Percentiles rank a stretch among this genome's conserved stretches.
Evolutionary conservation across 2,329 filamentous ascomycete species (phyloP).

Genomic region (Leptographium lundbergii): DNA sequence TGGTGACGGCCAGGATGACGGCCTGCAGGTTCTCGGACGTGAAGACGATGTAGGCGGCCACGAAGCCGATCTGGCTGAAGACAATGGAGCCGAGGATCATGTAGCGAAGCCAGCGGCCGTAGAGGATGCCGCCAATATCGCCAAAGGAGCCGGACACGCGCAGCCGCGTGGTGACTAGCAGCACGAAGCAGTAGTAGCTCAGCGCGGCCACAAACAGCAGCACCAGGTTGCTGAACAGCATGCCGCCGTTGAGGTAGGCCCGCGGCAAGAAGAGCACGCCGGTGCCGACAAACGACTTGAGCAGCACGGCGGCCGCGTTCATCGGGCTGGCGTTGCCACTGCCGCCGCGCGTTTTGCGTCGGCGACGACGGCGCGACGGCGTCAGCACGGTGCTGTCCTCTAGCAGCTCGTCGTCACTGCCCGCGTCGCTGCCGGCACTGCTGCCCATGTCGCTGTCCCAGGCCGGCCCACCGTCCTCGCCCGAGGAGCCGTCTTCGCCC

Average conservation of each 20-base stretch:
- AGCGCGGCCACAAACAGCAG: slow-evolving; percentile 74
- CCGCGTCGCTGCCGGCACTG: slow-evolving; percentile 19
- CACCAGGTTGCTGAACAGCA: slow-evolving; percentile 90
- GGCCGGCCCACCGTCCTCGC: slow-evolving; percentile 32
- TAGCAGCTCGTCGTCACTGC: slow-evolving; percentile 54
- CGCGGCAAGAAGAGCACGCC: slow-evolving; percentile 87
- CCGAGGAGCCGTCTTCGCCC: slow-evolving; percentile 37
- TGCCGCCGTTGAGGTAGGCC: slow-evolving; percentile 90
- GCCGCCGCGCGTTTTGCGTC: slow-evolving; percentile 60
- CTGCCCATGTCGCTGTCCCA: not conserved
- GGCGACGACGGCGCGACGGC: slow-evolving; percentile 58
- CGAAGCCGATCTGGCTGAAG: slow-evolving; percentile 88
- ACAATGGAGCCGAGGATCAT: slow-evolving; percentile 88
- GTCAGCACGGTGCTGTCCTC: slow-evolving; percentile 79
- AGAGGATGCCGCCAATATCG: slow-evolving; percentile 86
- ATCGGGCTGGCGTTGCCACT: slow-evolving; percentile 66
- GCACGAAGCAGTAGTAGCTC: slow-evolving; percentile 95
- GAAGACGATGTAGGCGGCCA: slow-evolving; percentile 92
- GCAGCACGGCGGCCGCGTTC: slow-evolving; percentile 69
- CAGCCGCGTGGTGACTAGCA: slow-evolving; percentile 76
- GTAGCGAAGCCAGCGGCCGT: slow-evolving; percentile 78
- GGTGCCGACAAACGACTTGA: slow-evolving; percentile 97
- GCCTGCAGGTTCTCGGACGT: slow-evolving; percentile 92
- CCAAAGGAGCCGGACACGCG: slow-evolving; percentile 90
- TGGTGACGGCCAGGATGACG: slow-evolving; percentile 80